Base-by-base conservation (phyloP, 2,329 filamentous ascomycete species). In the Colletotrichum sojae region DNA sequence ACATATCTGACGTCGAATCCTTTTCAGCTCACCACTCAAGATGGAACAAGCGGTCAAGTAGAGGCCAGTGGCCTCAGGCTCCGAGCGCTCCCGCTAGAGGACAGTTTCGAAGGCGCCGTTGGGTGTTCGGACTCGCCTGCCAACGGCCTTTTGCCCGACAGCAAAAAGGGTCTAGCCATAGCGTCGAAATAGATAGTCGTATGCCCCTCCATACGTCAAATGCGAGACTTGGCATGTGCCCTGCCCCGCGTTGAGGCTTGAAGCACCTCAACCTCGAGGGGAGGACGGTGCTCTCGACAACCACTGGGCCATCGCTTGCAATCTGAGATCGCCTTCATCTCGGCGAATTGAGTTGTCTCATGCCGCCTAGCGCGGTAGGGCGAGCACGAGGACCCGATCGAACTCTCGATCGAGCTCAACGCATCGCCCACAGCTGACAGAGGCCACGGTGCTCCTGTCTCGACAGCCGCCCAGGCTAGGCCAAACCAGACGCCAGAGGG, bases 11-110 rank as follows among this genome's bases (percentile, higher is more conserved):
- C 27, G 46, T 60, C 36, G 39, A 65, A 20, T 20, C 27, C 15
- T 31, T 49, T 18, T 49, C 55, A 48, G 48, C 65, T 40, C 40
- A 49, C 49, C 45, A 54, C 49, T 55, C 49, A 48, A 43, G 39
- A 40, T 49, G 55, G 36, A 67, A 67, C 51, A 69, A 56, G 67
- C 67, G 67, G 67, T 69, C 63, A 61, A 67, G 49, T n/a, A n/a
- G n/a, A n/a, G n/a, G n/a, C n/a, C n/a, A n/a, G n/a, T n/a, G n/a
- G n/a, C 31, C 48, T 43, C 54, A 52, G 39, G 56, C 57, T 52
- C 62, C 62, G 62, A 67, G 67, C 67, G 45, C 31, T 58, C 62
- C 22, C 56, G 39, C 62, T 61, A 66, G 46, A 27, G 63, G 49
- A 45, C 49, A 31, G 46, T 53, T 45, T 66, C 57, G 62, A 66